Percentiles rank a stretch among this genome's conserved stretches.
Conservation (phyloP, 176 grass and related monocot species). For the Oryza officinalis region DNA sequence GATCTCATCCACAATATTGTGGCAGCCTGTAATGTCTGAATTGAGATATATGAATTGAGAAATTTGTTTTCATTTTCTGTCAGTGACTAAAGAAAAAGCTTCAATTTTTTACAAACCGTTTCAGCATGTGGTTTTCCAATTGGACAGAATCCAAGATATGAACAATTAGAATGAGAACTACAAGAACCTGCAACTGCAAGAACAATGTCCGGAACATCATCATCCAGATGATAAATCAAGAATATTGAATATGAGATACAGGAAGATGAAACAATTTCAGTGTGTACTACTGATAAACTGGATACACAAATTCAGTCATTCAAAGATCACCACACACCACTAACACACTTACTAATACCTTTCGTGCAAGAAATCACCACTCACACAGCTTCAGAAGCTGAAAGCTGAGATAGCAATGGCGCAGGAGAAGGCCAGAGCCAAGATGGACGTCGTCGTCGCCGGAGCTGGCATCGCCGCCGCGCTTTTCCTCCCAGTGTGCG, state of each 20-base stretch:
- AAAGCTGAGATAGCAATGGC: slow-evolving; percentile 14
- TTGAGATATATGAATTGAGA: background rate
- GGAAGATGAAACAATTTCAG: background rate
- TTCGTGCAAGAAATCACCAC: background rate
- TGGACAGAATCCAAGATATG: background rate
- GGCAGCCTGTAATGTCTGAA: background rate
- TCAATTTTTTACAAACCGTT: background rate
- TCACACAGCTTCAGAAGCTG: slow-evolving; percentile 24
- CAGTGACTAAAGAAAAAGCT: background rate
- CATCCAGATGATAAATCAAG: background rate
- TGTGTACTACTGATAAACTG: background rate
- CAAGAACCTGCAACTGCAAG: background rate
- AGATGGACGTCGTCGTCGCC: background rate
- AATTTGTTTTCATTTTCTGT: slow-evolving; percentile 1
- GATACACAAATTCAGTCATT: background rate
- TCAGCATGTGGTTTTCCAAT: background rate
- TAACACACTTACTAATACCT: background rate
- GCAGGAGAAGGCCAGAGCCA: slow-evolving; percentile 17
- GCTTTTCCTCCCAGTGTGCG: slow-evolving; percentile 29
- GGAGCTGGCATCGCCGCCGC: background rate
- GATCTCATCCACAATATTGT: slow-evolving; percentile 9
- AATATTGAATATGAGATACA: background rate
- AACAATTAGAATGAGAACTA: background rate
- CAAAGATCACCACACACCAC: background rate
- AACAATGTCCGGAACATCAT: background rate